Base-by-base conservation (phyloP, 164 flowering plant species). In the Warburgia ugandensis region DNA sequence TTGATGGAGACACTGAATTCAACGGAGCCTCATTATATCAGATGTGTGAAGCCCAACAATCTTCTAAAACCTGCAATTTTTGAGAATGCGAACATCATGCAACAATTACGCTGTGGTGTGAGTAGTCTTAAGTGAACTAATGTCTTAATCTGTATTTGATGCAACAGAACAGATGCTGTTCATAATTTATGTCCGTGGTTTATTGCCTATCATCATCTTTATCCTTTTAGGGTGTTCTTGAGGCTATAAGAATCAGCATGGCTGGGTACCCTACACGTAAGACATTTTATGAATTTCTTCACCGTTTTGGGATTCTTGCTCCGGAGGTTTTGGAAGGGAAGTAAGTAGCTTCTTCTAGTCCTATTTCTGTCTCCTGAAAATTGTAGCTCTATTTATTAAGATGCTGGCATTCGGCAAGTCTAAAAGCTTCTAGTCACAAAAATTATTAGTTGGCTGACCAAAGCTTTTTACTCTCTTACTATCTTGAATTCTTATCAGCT, bases 41-140 rank as follows among this genome's bases (percentile, higher is more conserved):
- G 97, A 73, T 88, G 97, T 59, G 86, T 88, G 68, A 88, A 88
- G 71, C 97, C 97, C 45, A 88, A 88, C 64, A 75, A 64, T 74
- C 65, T 61, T 29, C 69, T 81, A 23, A 71, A 79, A 61, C 94
- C 97, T 54, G 63, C 72, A 20, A 59, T 78, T 36, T 81, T 88
- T 64, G 86, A 88, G 65, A 88, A 77, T 67, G 58, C 58, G 59
- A 81, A 77, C 54, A 66, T 85, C 69, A 55, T 83, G 73, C 86
- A 83, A 58, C 94, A 88, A 43, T 58, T 88, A 65, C 94, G 94
- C 16, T 85, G 83, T 66, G 94, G 97, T 50, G 94, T 88, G 66
- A 81, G 97, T 80, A n/a, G n/a, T n/a, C n/a, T n/a, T n/a, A 27
- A 14, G 11, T 41, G n/a, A 41, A 44, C n/a, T n/a, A n/a, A n/a